Evolutionary conservation across 2,329 filamentous ascomycete genomes (phyloP).

Genomic region (Fusarium palustre): DNA sequence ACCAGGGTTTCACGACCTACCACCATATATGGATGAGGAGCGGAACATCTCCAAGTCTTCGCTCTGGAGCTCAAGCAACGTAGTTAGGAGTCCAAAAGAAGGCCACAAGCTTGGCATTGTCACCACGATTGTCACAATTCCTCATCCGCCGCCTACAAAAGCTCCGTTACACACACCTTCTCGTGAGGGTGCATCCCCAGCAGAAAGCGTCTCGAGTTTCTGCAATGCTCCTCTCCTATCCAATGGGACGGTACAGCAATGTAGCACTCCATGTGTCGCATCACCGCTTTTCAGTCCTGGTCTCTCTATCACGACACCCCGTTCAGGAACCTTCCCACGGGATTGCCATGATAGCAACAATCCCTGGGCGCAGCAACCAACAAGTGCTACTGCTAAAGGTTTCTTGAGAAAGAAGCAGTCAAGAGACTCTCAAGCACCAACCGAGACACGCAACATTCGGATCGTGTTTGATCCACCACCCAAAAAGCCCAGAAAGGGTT

Average conservation of each 20-base stretch:
- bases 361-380: constrained; percentile 37
- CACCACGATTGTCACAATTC: constrained; percentile 30
- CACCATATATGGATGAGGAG: constrained; percentile 36
- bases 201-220: constrained; percentile 50
- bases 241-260: constrained; percentile 46
- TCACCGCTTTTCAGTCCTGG: constrained; percentile 44
- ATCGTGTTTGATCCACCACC: constrained; percentile 57
- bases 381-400: constrained; percentile 14
- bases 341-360: constrained; percentile 26
- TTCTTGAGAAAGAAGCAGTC: constrained; percentile 40
- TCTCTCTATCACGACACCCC: constrained; percentile 39
- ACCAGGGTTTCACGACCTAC: constrained; percentile 34
- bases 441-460: constrained; percentile 53
- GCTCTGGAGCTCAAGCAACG: constrained; percentile 20
- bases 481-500: constrained; percentile 30
- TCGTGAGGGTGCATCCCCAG: constrained; percentile 47
- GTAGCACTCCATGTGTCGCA: constrained; percentile 40
- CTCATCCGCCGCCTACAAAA: constrained; percentile 36
- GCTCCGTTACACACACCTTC: constrained; percentile 26
- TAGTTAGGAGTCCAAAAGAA: constrained; percentile 7
- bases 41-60: constrained; percentile 28
- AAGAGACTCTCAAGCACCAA: constrained; percentile 49
- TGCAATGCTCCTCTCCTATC: constrained; percentile 54
- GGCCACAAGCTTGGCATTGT: constrained; percentile 31
- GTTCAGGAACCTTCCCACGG: constrained; percentile 24